Conservation (phyloP, 2,329 filamentous ascomycete genomes). For the Venturiaceae sp. region DNA sequence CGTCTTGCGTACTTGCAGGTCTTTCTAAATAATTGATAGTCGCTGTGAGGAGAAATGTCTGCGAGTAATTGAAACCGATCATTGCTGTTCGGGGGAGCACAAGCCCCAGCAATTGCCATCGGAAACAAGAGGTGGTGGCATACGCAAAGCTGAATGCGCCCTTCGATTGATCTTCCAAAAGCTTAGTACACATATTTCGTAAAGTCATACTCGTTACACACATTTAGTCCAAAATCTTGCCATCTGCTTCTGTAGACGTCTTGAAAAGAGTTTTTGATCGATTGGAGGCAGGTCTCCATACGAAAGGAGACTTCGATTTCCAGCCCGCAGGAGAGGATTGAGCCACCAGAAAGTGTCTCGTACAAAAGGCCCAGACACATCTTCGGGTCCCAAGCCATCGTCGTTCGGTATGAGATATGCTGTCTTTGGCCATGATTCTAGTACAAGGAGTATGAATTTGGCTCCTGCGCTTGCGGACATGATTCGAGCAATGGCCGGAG, state of each 20-base stretch:
- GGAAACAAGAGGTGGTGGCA: not conserved
- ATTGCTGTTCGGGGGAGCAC: not conserved
- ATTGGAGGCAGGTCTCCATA: constrained; percentile 15
- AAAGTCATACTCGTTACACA: not conserved
- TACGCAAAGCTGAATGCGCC: not conserved
- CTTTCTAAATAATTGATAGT: constrained; percentile 2
- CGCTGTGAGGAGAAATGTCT: constrained; percentile 2
- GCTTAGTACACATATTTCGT: not conserved
- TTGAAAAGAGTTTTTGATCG: constrained; percentile 2
- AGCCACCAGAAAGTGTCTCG: constrained; percentile 26
- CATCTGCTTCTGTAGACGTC: not conserved
- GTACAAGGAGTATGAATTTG: constrained; percentile 12
- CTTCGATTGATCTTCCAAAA: not conserved
- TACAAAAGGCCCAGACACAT: constrained; percentile 15
- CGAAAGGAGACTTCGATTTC: constrained; percentile 16
- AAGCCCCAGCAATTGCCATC: not conserved
- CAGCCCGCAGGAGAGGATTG: constrained; percentile 20
- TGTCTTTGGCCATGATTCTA: constrained; percentile 14
- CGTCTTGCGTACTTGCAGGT: not conserved
- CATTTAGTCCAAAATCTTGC: not conserved
- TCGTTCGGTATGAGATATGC: constrained; percentile 11
- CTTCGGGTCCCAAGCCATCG: constrained; percentile 12
- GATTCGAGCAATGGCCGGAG: constrained; percentile 9
- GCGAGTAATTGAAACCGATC: not conserved
- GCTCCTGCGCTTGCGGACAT: constrained; percentile 11